Percentiles rank a stretch among this genome's conserved stretches.
Evolutionary conservation across 768 basidiomycete species (phyloP).

Genomic region (Punctularia strigosozonata): DNA sequence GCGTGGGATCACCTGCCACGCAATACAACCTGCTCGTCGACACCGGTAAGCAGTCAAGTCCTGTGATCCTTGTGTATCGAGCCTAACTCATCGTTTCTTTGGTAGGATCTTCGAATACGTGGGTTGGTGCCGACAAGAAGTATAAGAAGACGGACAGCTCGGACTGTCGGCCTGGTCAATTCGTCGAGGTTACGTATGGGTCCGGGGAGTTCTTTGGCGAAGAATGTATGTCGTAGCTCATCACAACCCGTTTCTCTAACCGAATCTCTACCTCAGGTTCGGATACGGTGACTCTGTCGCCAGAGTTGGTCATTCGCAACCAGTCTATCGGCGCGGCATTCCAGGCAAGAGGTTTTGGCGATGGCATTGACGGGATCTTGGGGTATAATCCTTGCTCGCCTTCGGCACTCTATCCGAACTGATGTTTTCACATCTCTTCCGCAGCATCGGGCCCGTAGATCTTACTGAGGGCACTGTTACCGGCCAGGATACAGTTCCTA

Average conservation of each 20-base stretch:
- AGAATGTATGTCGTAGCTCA: background rate
- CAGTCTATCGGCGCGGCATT: slow-evolving; percentile 38
- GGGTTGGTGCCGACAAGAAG: background rate
- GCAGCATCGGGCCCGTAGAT: slow-evolving; percentile 38
- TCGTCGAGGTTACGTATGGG: no score
- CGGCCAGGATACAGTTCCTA: slow-evolving; percentile 28
- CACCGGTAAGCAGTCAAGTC: no score
- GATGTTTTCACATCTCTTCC: background rate
- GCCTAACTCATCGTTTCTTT: no score
- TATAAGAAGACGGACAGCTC: no score
- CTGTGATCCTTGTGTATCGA: no score
- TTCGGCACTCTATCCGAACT: background rate
- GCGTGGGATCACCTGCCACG: background rate
- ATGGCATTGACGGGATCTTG: slow-evolving; percentile 41
- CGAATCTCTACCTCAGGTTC: no score
- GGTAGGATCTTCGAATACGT: background rate
- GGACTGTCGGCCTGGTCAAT: no score
- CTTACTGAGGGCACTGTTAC: slow-evolving; percentile 34
- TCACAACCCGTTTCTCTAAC: slow-evolving; percentile 14
- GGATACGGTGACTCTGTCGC: slow-evolving; percentile 33
- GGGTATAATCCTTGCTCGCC: slow-evolving; percentile 18
- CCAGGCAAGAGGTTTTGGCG: slow-evolving; percentile 27
- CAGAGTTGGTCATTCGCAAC: slow-evolving; percentile 28
- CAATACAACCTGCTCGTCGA: no score
- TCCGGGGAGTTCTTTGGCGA: slow-evolving; percentile 1